Evolutionary conservation across 1,284 basidiomycete genomes (phyloP), one percentile per base, ranked within the genome.

Genomic region (Heterobasidion irregulare): DNA sequence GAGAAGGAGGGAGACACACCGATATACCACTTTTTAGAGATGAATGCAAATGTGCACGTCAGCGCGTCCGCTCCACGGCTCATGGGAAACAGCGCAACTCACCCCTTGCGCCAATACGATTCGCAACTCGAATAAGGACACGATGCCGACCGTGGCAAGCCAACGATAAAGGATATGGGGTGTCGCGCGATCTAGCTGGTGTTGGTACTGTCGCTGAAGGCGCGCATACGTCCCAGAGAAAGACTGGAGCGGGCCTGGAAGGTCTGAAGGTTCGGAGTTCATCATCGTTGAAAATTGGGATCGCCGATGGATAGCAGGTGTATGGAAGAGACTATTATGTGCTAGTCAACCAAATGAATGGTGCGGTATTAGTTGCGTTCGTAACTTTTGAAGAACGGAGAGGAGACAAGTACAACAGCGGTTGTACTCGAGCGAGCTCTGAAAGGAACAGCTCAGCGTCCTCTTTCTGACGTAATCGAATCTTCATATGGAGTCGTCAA

Each of bases 21-120:
- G 66, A 96, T 97, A 75, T 95, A 97, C 94, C 94, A 97, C 85
- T 93, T 18, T 36, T 53, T 16, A 44, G 44, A 52, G 53, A 33
- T 35, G 59, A 45, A 16, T 32, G 34, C 26, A 12, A 49, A 41
- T n/a, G 15, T 16, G 6, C 13, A 18, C 16, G 41, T 16, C 7
- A 44, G 19, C 26, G 4, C 35, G 56, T 43, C n/a, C 46, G 26
- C 16, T 2, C n/a, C 13, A 19, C 35, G n/a, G 1, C 12, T 19
- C 12, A 45, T 12, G 48, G 59, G n/a, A 54, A 18, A 52, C 35
- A 44, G 54, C 47, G 53, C 32, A 18, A 83, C 91, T 78, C 67
- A 94, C 92, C 61, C 92, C 96, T 75, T 98, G 92, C 8, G 90
- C 77, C 47, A 97, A 68, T 10, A 98, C 76, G 62, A 99, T 96